A percentile compares a stretch with the other conserved stretches of the same genome.
Evolutionary conservation across 2,329 filamentous ascomycete genomes (phyloP).

Genomic region (Penicillium sp.): DNA sequence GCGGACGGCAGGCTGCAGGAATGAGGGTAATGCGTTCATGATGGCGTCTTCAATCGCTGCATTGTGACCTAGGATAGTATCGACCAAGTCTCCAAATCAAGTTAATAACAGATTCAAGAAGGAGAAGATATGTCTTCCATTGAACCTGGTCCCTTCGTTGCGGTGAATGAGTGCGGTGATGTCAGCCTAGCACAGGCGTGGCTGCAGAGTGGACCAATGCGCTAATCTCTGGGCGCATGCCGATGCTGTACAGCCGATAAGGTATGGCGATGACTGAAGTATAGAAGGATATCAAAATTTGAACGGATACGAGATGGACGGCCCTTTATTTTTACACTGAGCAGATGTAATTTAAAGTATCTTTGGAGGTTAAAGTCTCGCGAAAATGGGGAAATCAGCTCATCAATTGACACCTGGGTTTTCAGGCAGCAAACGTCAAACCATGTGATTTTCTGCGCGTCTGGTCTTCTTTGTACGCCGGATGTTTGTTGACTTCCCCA

Average conservation of each 20-base stretch:
- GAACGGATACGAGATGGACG: not conserved
- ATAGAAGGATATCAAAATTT: not conserved
- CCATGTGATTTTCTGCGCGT: constrained; percentile 19
- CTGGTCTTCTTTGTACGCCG: constrained; percentile 26
- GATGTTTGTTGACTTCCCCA: constrained; percentile 38
- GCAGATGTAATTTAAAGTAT: not conserved
- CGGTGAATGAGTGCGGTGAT: constrained; percentile 22
- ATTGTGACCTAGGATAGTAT: constrained; percentile 26
- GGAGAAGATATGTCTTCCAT: constrained; percentile 3
- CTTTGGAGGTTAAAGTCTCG: not conserved
- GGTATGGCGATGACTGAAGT: not conserved
- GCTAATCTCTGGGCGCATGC: constrained; percentile 5
- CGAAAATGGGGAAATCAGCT: not conserved
- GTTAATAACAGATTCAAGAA: not conserved
- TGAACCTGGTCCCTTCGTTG: constrained; percentile 9
- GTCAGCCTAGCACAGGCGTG: constrained; percentile 18
- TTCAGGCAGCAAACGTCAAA: not conserved
- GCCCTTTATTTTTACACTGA: not conserved
- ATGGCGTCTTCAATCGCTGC: constrained; percentile 25
- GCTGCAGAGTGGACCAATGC: constrained; percentile 22
- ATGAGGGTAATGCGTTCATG: constrained; percentile 22
- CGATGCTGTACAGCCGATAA: not conserved
- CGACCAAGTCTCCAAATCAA: not conserved
- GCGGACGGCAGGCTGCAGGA: constrained; percentile 22
- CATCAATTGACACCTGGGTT: not conserved